These are phyloP conservation scores for Ophiostoma quercus DNA, from an alignment of 2,329 filamentous ascomycete species.

Conservation along the genomic window DNA sequence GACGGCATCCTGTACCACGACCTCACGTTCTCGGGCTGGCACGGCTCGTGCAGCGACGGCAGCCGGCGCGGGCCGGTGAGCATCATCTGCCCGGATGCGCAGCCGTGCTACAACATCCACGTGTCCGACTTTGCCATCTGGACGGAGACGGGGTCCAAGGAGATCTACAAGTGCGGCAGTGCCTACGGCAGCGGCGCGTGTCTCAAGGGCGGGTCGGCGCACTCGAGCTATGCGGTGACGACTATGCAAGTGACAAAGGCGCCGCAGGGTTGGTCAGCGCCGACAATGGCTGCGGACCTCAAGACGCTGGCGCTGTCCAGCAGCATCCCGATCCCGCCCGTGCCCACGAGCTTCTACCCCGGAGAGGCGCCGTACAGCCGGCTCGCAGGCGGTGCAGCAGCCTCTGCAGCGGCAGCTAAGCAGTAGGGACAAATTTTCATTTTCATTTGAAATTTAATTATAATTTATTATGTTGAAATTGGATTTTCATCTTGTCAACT, in stretches of 20 bases:
- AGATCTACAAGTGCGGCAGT: slow-evolving; percentile 27
- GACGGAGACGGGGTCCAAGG: slow-evolving; percentile 26
- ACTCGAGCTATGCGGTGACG: neutral
- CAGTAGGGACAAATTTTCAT: neutral
- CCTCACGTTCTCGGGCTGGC: slow-evolving; percentile 52
- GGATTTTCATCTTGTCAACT: no score
- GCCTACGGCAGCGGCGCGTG: slow-evolving; percentile 27
- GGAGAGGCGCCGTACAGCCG: neutral
- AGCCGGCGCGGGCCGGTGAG: slow-evolving; percentile 48
- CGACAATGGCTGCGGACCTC: neutral
- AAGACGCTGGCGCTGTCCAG: neutral
- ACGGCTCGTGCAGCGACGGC: slow-evolving; percentile 48
- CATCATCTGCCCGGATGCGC: slow-evolving; percentile 32
- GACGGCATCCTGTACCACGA: slow-evolving; percentile 49
- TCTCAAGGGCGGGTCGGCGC: neutral
- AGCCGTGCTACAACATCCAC: slow-evolving; percentile 27
- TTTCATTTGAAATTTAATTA: neutral
- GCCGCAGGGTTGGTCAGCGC: neutral
- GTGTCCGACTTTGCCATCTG: slow-evolving; percentile 28
- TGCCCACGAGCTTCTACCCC: neutral
- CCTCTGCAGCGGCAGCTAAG: neutral
- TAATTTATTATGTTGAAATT: no score
- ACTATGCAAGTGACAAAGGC: neutral
- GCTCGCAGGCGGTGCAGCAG: neutral
- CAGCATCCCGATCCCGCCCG: neutral